Base-by-base conservation (phyloP, 75 land plant species). In the Picea glauca region DNA sequence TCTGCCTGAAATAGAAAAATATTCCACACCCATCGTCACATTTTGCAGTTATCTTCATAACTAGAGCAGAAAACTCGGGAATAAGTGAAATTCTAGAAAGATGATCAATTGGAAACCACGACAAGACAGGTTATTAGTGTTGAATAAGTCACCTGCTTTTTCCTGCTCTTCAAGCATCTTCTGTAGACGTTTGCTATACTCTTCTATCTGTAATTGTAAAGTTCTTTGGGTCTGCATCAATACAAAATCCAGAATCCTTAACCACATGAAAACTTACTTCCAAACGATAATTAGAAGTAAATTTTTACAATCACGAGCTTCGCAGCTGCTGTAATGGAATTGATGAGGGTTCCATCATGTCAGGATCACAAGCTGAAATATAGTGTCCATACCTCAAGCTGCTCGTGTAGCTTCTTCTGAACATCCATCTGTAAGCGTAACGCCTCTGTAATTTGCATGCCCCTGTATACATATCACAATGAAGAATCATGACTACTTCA, bases 371-470 rank as follows among this genome's bases (percentile, higher is more conserved):
- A 43, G 54, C 46, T 18, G 56, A 70, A 18, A 18, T 70, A 70
- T 38, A n/a, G 43, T 70, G 12, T n/a, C 43, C 54, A 70, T 70
- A 70, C 73, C 73, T 70, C 73, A 17, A 70, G 50, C 23, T 70
- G 73, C 43, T 70, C 73, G 43, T 70, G 73, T 20, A 70, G 21
- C 26, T 40, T 70, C 54, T 70, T 70, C 73, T 70, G 73, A 40
- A 70, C 73, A n/a, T 70, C 73, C 73, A 70, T 32, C 73, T 70
- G 73, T 70, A 70, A 38, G n/a, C 38, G n/a, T n/a, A 70, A 43
- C 20, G 73, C 73, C n/a, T 70, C 73, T 43, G 73, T 70, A n/a
- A 70, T 70, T 70, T 70, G 73, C 54, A 20, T 18, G n/a, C 73
- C 73, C 73, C 73, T 70, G 73, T 43, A 70, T 43, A 70, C 26